Percentiles rank a stretch among this genome's conserved stretches.
These are phyloP conservation scores for Medicago arabica DNA, from an alignment of 306 rosid genomes.

Conservation along the genomic window DNA sequence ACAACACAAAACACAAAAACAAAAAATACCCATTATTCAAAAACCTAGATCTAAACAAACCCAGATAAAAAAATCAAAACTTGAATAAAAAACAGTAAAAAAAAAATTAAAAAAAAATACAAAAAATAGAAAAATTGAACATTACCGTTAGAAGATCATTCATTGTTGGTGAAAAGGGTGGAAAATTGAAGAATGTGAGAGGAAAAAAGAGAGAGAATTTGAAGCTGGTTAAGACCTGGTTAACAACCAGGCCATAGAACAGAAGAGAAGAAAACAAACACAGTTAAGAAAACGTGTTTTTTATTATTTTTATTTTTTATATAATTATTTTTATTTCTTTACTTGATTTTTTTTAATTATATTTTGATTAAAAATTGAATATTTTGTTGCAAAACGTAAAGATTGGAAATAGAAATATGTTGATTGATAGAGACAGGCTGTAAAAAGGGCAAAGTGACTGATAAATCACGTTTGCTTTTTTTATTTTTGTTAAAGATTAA, in stretches of 20 bases:
- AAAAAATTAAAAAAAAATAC: no score
- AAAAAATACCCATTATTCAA: background rate
- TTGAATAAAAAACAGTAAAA: conserved; percentile 18
- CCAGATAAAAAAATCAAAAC: conserved; percentile 23
- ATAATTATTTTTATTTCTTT: background rate
- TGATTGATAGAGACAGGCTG: background rate
- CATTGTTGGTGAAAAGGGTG: conserved; percentile 60
- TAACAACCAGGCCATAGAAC: conserved; percentile 54
- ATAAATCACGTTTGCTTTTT: background rate
- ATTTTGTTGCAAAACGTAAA: background rate
- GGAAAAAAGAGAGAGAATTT: background rate
- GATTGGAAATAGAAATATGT: background rate
- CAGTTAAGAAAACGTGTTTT: conserved; percentile 11
- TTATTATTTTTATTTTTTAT: background rate
- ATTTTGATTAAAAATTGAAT: background rate
- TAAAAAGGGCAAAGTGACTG: background rate
- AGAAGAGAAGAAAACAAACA: conserved; percentile 20
- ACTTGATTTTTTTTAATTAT: background rate
- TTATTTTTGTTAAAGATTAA: background rate
- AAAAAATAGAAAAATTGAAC: conserved; percentile 1
- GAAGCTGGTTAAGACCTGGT: conserved; percentile 58
- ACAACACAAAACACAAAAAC: background rate
- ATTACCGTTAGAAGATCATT: conserved; percentile 89
- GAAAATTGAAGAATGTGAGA: conserved; percentile 32
- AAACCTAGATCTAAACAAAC: conserved; percentile 48